Evolutionary conservation across 768 basidiomycete species (phyloP).

Genomic region (Suillus subalutaceus): DNA sequence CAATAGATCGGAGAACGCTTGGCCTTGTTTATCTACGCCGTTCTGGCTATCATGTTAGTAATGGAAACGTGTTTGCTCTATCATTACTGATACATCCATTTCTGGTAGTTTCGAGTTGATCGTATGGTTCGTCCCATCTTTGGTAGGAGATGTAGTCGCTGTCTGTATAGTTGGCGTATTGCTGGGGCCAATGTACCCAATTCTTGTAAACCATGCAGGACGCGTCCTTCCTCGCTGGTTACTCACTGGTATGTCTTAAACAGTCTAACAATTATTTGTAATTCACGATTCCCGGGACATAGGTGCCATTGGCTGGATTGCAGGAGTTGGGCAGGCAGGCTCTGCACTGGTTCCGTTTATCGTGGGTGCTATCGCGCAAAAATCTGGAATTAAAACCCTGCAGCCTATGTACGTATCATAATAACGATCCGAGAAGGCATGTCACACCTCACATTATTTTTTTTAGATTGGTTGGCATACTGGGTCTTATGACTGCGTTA

Average conservation of each 20-base stretch:
- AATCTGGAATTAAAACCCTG: constrained; percentile 50
- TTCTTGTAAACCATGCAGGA: constrained; percentile 69
- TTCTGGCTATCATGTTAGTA: constrained; percentile 50
- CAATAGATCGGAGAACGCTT: constrained; percentile 55
- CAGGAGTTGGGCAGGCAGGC: constrained; percentile 71
- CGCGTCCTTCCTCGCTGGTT: constrained; percentile 73
- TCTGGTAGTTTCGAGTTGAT: constrained; percentile 50
- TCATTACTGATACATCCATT: constrained; percentile 27
- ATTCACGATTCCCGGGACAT: constrained; percentile 16
- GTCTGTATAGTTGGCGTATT: constrained; percentile 59
- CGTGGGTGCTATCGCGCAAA: constrained; percentile 67
- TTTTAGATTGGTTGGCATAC: constrained; percentile 30
- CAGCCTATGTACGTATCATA: constrained; percentile 35
- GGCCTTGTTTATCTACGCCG: constrained; percentile 53
- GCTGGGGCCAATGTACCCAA: constrained; percentile 55
- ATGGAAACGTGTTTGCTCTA: not conserved
- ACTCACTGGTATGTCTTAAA: constrained; percentile 43
- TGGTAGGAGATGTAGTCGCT: constrained; percentile 56
- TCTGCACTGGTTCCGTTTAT: constrained; percentile 74
- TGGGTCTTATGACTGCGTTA: constrained; percentile 35
- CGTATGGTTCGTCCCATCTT: constrained; percentile 58
- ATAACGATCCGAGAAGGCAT: not conserved
- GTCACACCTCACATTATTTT: not conserved
- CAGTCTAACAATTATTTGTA: not conserved
- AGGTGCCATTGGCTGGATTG: constrained; percentile 69